Base-by-base conservation (phyloP, 2,329 filamentous ascomycete genomes). In the Penicillium verrucosum region DNA sequence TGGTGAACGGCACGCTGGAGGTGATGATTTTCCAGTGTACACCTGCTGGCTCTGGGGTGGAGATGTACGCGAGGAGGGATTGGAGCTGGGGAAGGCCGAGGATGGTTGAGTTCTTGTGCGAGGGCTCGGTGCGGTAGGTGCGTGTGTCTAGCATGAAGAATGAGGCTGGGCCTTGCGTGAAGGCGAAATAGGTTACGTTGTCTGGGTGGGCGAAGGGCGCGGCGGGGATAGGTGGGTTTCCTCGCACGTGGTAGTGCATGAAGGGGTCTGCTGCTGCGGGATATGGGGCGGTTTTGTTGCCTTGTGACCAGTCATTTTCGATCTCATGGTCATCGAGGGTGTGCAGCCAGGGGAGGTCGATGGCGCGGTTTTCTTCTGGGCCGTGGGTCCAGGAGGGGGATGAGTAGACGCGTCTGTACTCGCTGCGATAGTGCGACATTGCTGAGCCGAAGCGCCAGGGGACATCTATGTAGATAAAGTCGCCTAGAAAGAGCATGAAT, bases 311-410 rank as follows among this genome's bases (percentile, higher is more conserved):
- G 75, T 97, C 94, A 66, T 99, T 97, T 5, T 84, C 84, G 60
- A 99, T 97, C 71, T 99, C 94, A 68, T 99, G 94, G 71, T 99
- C 94, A 69, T 99, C 94, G 7, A 97, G 83, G 2, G 96, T 92
- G 69, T 99, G 94, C 43, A 97, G 90, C 94, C 94, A 99, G 66
- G 92, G 95, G n/a, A 97, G 79, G 48, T 73, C 66, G 25, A 74
- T 70, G 25, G 73, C 68, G 54, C 91, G 87, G 64, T 88, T 81
- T 0, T 85, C 85, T 11, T 89, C 86, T 0, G 85, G 78, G 1
- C 84, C 57, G 14, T 37, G 30, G 4, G 61, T 80, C 94, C 94
- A 99, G 62, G 96, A 93, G 0, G 93, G 93, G 2, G 92, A 96
- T 0, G 90, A 89, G 69, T 99, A 99, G n/a, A 97, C 87, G 66